Percentiles rank a stretch among this genome's conserved stretches.
Conservation (phyloP, 2,329 filamentous ascomycete species). For the Bipolaris bicolor region DNA sequence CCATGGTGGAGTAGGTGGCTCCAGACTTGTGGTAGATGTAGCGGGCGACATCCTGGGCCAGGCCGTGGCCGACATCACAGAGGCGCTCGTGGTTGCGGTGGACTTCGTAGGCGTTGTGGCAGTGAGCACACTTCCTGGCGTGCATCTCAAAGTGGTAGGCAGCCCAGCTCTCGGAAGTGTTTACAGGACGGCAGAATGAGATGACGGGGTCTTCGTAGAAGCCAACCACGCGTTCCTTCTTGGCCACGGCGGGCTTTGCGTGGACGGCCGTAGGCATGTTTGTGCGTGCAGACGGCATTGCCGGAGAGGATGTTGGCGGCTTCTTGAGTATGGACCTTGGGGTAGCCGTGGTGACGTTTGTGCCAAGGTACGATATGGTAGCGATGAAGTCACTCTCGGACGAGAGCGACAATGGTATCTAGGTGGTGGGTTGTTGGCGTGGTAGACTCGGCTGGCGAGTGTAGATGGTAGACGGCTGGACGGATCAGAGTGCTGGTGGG, state of each 20-base stretch:
- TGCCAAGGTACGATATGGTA: slow-evolving; percentile 33
- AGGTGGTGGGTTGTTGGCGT: slow-evolving; percentile 23
- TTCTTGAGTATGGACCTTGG: slow-evolving; percentile 43
- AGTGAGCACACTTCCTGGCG: slow-evolving; percentile 53
- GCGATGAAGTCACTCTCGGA: slow-evolving; percentile 35
- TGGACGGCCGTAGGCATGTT: slow-evolving; percentile 46
- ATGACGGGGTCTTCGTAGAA: slow-evolving; percentile 48
- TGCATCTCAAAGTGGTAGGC: slow-evolving; percentile 57
- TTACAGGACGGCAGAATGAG: slow-evolving; percentile 51
- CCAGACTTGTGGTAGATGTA: slow-evolving; percentile 52
- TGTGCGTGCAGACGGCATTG: slow-evolving; percentile 42
- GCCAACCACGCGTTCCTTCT: slow-evolving; percentile 44
- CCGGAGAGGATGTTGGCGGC: slow-evolving; percentile 29
- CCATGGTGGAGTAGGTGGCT: slow-evolving; percentile 43
- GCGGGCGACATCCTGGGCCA: slow-evolving; percentile 54
- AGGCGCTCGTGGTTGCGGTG: slow-evolving; percentile 50
- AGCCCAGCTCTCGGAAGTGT: slow-evolving; percentile 53
- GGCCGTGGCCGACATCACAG: slow-evolving; percentile 52
- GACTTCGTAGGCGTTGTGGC: slow-evolving; percentile 53
- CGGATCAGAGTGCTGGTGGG: slow-evolving; percentile 2
- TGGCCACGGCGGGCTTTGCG: slow-evolving; percentile 33
- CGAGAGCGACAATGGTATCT: slow-evolving; percentile 26
- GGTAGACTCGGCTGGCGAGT: slow-evolving; percentile 15
- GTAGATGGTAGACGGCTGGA: slow-evolving; percentile 2
- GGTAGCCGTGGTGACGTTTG: slow-evolving; percentile 40